Base-by-base conservation (phyloP, 2,329 filamentous ascomycete species). In the Cordyceps javanica region DNA sequence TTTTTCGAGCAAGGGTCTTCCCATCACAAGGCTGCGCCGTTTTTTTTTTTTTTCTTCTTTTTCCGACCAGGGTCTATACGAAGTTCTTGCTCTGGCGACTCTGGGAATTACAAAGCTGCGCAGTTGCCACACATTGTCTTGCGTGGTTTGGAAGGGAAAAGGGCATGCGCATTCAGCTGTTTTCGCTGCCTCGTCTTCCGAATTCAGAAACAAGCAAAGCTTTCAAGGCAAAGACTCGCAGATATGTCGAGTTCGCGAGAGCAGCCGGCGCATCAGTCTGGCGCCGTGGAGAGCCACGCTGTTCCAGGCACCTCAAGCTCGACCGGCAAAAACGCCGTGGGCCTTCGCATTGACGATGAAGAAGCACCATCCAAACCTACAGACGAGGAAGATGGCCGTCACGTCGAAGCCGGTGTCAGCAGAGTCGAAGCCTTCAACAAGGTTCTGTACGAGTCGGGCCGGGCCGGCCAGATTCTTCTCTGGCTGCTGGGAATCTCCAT, bases 381-480 rank as follows among this genome's bases (percentile, higher is more conserved):
- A 2, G 4, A 9, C 41, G 16, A 44, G 41, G 21, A 25, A 21
- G 14, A 13, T 14, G 19, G 8, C 21, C 16, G 3, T 4, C 42
- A 58, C 32, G 36, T 42, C 5, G 64, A 61, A 25, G 64, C 66
- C 23, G 71, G 71, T 23, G 71, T 73, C 19, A 68, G 65, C 55
- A 66, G 63, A 25, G 70, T 72, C 46, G 70, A 73, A 62, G 71
- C 71, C 58, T 73, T 73, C 62, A 73, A 72, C 67, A 71, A 70
- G 64, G 70, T 72, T 2, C 66, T 73, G 26, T 73, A 73, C 64
- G 65, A 70, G 62, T 73, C 71, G 1, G 71, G 71, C 49, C 65
- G 58, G 46, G 65, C 62, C 5, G 70, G 70, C 55, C 71, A 69
- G 62, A 60, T 69, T 5, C 39, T 72, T 54, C 69, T 72, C 32